Evolutionary conservation across 2,329 filamentous ascomycete species (phyloP), one percentile per base, ranked within the genome.

Genomic region (Nigrograna mackinnonii): DNA sequence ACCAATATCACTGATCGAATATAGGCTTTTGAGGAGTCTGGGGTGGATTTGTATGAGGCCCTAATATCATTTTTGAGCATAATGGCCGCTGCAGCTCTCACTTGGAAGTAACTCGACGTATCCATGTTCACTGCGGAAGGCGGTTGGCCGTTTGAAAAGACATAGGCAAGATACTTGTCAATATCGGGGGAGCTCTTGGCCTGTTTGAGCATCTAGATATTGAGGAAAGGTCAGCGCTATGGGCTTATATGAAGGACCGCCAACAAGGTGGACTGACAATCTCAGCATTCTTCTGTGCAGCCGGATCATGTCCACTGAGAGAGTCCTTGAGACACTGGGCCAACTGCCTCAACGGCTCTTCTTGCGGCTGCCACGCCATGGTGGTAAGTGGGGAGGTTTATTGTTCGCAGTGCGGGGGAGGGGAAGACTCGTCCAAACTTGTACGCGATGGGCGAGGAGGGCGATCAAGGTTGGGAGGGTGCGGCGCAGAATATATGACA

Each of bases 51-150:
- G 76, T 88, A 92, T 31, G 83, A 79, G 35, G 81, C 73, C 63
- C 83, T 86, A 67, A 97, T 81, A 64, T 95, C 91, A 71, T 96
- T 97, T 75, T 97, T 99, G 54, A 99, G 79, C 83, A 96, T 94
- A 62, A 97, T 85, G 42, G 89, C 91, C 19, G 92, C 91, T 9
- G 92, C 88, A 47, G 89, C 88, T 51, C 94, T 86, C 47, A 95
- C 86, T 37, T 89, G 74, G 67, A 87, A 81, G 73, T 90, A 85
- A 64, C 88, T 77, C 51, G 79, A 63, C 54, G 76, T 61, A 39
- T 78, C 80, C 56, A 82, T 80, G 55, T 76, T 75, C 63, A 88
- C 74, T 50, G 77, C 83, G 43, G 76, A 70, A 35, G 87, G 82
- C 41, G 73, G 75, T 50, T 84, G 78, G 43, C 82, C 68, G 57